Base-by-base conservation (phyloP, 148 eudicot species). In the Vaccinium darrowii region DNA sequence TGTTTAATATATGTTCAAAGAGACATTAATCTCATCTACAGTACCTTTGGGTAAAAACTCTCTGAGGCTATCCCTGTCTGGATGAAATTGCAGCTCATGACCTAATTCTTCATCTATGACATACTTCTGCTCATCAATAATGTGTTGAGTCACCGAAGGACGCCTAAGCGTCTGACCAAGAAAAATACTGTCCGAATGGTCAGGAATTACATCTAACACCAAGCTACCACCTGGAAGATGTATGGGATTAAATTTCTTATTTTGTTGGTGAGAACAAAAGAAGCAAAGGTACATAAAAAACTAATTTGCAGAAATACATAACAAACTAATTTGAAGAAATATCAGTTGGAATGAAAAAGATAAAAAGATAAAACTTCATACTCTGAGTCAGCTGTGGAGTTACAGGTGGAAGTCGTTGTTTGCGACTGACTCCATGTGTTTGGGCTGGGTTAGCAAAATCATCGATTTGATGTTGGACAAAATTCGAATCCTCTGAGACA, bases 161-260 rank as follows among this genome's bases (percentile, higher is more conserved):
- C 89, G 94, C 87, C 88, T 92, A 78, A 95, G 90, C 18, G 99
- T 97, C 87, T 95, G 95, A 83, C 95, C 95, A 84, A 95, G 83
- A 33, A 84, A 81, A 84, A 88, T 76, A 82, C 92, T 93, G 86
- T 94, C 94, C 51, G 92, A 87, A 65, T 86, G 86, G 86, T 91
- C 91, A 84, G 87, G 84, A 78, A 92, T 88, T 62, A 86, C 81
- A 82, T 97, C 94, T 74, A 97, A 88, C 79, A 88, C 81, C 86
- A 93, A 88, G 78, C 91, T 90, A 85, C 83, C 95, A 85, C 91
- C 99, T 92, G 90, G 73, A 86, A 65, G 53, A 80, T 72, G 82
- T 15, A 83, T 82, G 30, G 49, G 43, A 65, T 49, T 36, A 81
- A 65, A 65, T 67, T 78, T 86, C 56, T 83, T 12, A 39, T 58